Conservation (phyloP, 164 flowering plant species). For the Kingdonia uniflora region DNA sequence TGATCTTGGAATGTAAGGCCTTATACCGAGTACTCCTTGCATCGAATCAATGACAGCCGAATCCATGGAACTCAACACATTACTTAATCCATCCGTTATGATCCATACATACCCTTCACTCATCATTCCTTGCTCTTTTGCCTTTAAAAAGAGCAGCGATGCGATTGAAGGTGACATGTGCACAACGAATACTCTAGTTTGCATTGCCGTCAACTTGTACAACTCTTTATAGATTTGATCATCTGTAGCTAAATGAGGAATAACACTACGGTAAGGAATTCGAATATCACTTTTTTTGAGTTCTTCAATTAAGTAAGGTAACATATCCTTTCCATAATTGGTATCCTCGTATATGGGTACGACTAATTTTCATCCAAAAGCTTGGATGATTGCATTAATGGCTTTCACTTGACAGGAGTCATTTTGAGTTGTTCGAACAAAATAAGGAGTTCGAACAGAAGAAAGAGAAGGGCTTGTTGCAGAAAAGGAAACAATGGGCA, state of each 20-base stretch:
- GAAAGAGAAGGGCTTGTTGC: too few species aligned
- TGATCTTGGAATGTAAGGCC: neutral
- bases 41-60: constrained; percentile 2
- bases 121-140: constrained; percentile 6
- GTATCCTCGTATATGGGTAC: constrained; percentile 5
- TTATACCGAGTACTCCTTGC: constrained; percentile 11
- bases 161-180: too few species aligned
- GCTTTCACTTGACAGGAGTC: constrained; percentile 11
- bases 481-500: constrained; percentile 10
- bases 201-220: constrained; percentile 1
- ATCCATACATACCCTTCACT: too few species aligned
- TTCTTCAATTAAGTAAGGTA: neutral
- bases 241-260: constrained; percentile 2
- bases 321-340: constrained; percentile 4
- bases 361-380: constrained; percentile 4
- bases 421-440: constrained; percentile 4
- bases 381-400: constrained; percentile 3
- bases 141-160: constrained; percentile 2
- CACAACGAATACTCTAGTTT: too few species aligned
- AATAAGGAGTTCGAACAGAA: constrained; percentile 7
- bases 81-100: constrained; percentile 6
- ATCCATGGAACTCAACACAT: constrained; percentile 7
- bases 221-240: constrained; percentile 1
- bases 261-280: constrained; percentile 1
- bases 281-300: constrained; percentile 4